These are phyloP conservation scores for Agaricus blazei DNA, from an alignment of 768 basidiomycete species.

Conservation along the genomic window DNA sequence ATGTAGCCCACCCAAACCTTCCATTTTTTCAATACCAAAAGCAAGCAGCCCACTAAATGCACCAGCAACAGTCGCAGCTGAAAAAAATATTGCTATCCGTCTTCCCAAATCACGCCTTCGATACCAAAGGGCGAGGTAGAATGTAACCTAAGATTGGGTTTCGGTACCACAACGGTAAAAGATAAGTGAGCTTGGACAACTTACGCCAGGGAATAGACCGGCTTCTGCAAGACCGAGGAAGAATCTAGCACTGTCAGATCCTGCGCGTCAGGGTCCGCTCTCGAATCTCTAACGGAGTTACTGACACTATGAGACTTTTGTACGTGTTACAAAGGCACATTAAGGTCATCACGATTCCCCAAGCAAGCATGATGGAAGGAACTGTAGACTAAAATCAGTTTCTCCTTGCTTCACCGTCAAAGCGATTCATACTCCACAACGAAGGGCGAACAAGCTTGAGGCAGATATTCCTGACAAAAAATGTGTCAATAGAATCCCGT, in stretches of 20 bases:
- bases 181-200: not conserved
- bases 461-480: constrained; percentile 22
- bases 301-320: constrained; percentile 24
- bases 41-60: constrained; percentile 36
- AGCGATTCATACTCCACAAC: constrained; percentile 23
- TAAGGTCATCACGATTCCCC: constrained; percentile 28
- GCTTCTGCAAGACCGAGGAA: constrained; percentile 37
- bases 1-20: constrained; percentile 30
- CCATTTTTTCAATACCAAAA: constrained; percentile 40
- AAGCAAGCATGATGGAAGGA: constrained; percentile 28
- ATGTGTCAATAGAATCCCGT: not conserved
- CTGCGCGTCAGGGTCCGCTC: no score
- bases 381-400: constrained; percentile 13
- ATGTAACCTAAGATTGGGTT: constrained; percentile 26
- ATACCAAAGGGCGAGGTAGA: constrained; percentile 57
- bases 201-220: constrained; percentile 33
- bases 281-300: not conserved
- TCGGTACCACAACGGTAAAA: not conserved
- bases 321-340: constrained; percentile 28
- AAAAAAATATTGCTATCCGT: constrained; percentile 61
- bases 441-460: constrained; percentile 27
- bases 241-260: constrained; percentile 24
- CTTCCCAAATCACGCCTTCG: constrained; percentile 50
- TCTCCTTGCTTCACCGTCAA: not conserved
- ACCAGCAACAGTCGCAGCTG: constrained; percentile 54